A percentile compares a stretch with the other conserved stretches of the same genome.
Evolutionary conservation across 2,329 filamentous ascomycete species (phyloP).

Genomic region (Furcasterigmium sp.): DNA sequence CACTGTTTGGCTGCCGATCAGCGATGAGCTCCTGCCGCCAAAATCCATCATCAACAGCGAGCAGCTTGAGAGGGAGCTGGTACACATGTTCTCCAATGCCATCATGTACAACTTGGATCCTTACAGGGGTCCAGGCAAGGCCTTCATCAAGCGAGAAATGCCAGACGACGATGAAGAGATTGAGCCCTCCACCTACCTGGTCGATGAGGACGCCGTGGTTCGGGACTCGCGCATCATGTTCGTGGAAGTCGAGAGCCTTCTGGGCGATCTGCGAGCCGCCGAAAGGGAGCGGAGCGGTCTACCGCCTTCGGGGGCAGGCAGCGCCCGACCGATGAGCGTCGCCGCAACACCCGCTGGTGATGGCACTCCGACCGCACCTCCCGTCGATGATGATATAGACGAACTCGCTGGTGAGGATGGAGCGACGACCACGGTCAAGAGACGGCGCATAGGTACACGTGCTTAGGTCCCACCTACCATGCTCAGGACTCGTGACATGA

Average conservation of each 20-base stretch:
- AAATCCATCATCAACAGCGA: conserved; percentile 88
- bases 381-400: conserved; percentile 41
- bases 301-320: conserved; percentile 19
- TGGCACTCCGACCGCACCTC: conserved; percentile 23
- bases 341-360: conserved; percentile 32
- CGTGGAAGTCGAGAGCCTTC: conserved; percentile 73
- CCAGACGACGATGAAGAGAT: conserved; percentile 27
- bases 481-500: background rate
- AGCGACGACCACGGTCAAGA: conserved; percentile 24
- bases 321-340: conserved; percentile 30
- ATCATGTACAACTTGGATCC: conserved; percentile 97
- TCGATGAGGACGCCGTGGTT: conserved; percentile 81
- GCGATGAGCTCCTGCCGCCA: conserved; percentile 74
- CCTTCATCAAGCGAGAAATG: conserved; percentile 43
- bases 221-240: conserved; percentile 88
- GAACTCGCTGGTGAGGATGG: conserved; percentile 38
- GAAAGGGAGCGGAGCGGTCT: conserved; percentile 50
- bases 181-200: conserved; percentile 40
- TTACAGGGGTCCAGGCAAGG: conserved; percentile 60
- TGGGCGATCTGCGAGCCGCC: conserved; percentile 70
- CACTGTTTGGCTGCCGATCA: conserved; percentile 61
- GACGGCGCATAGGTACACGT: conserved; percentile 28
- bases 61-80: conserved; percentile 87
- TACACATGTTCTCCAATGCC: conserved; percentile 96
- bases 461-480: conserved; percentile 18